Percentiles rank a stretch among this genome's conserved stretches.
Evolutionary conservation across 176 grass and related monocot genomes (phyloP).

Genomic region (Secale cereale): DNA sequence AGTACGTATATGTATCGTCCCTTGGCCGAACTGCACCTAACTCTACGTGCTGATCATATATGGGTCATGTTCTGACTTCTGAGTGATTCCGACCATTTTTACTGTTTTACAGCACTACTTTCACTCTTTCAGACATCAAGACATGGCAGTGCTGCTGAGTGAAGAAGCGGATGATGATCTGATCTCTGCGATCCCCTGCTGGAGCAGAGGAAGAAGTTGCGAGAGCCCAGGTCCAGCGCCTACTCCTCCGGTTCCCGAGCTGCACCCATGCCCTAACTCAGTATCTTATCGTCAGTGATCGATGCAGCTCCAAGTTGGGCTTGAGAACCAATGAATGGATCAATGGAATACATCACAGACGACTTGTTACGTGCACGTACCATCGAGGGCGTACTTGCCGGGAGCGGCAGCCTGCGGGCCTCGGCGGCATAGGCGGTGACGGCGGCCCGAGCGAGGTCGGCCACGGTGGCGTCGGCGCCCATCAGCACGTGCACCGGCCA

Average conservation of each 20-base stretch:
- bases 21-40: too few relatives aligned
- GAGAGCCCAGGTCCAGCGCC: conserved; percentile 58
- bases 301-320: neutral
- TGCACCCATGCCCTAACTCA: neutral
- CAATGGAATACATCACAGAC: too few relatives aligned
- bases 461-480: conserved; percentile 27
- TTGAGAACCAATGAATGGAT: too few relatives aligned
- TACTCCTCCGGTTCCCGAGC: conserved; percentile 51
- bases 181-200: neutral
- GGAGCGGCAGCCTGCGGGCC: conserved; percentile 39
- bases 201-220: conserved; percentile 92
- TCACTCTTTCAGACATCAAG: too few relatives aligned
- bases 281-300: neutral
- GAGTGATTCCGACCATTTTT: too few relatives aligned
- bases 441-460: conserved; percentile 54
- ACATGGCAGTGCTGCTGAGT: too few relatives aligned
- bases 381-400: conserved; percentile 58
- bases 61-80: too few relatives aligned
- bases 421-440: conserved; percentile 49
- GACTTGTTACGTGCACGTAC: conserved; percentile 26
- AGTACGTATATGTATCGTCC: too few relatives aligned
- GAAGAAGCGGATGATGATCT: too few relatives aligned
- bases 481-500: too few relatives aligned
- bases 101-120: too few relatives aligned
- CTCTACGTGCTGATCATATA: too few relatives aligned